phyloP scores from a whole-genome alignment of 768 basidiomycete species.

The Flagelloscypha sp. region DNA sequence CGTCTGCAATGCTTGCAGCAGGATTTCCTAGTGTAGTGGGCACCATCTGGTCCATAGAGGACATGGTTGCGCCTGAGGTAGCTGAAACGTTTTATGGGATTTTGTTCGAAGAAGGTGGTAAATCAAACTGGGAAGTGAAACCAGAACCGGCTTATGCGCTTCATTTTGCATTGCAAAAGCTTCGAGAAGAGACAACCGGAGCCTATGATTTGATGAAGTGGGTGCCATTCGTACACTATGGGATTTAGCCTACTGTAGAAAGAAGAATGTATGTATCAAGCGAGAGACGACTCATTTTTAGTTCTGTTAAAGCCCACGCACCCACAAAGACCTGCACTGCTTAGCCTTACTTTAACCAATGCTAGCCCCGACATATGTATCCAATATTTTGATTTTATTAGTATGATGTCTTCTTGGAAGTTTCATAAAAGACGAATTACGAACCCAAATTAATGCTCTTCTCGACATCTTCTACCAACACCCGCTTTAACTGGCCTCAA shows the following conservation, averaged over 20 bases:
- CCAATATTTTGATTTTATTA: too few relatives aligned
- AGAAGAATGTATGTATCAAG: too few relatives aligned
- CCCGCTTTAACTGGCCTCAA: too few relatives aligned
- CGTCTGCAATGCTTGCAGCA: constrained; percentile 20
- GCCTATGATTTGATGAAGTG: constrained; percentile 9
- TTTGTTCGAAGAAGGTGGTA: constrained; percentile 3
- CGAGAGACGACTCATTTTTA: too few relatives aligned
- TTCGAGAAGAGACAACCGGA: constrained; percentile 3
- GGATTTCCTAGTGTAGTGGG: constrained; percentile 20
- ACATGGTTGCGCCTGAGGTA: constrained; percentile 11
- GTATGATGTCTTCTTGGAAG: too few relatives aligned
- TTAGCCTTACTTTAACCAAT: too few relatives aligned
- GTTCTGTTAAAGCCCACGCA: too few relatives aligned
- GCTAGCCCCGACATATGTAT: too few relatives aligned
- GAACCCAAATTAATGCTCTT: too few relatives aligned
- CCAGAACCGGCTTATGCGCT: constrained; percentile 10
- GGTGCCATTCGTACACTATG: constrained; percentile 15
- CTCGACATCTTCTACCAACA: too few relatives aligned
- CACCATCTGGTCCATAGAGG: constrained; percentile 15
- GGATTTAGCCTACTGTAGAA: constrained; percentile 10
- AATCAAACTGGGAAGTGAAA: constrained; percentile 5
- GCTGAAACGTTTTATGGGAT: constrained; percentile 8
- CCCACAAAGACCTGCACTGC: too few relatives aligned
- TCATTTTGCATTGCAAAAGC: constrained; percentile 6
- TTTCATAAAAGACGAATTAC: too few relatives aligned